These are phyloP conservation scores for Danielia oregonensis DNA, from an alignment of 805 yeast genomes.

Conservation along the genomic window DNA sequence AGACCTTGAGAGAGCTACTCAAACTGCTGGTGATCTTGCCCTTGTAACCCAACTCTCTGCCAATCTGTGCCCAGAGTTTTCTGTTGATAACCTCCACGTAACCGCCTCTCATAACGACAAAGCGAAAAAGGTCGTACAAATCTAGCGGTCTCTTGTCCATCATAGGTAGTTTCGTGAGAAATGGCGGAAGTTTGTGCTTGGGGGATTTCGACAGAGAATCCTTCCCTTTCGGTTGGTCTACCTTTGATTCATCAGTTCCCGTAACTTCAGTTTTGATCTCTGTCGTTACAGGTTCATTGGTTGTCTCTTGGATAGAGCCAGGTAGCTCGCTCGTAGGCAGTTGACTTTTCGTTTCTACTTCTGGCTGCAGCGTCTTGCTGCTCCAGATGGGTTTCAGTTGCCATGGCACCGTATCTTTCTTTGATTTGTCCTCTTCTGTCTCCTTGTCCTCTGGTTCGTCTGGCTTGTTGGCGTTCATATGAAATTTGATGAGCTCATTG, in stretches of 20 bases:
- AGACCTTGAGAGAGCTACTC: constrained; percentile 60
- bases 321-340: too few species aligned
- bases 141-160: constrained; percentile 67
- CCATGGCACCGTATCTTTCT: not conserved
- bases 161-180: constrained; percentile 51
- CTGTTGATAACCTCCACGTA: constrained; percentile 56
- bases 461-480: constrained; percentile 11
- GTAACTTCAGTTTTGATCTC: not conserved
- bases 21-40: constrained; percentile 70
- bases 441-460: not conserved
- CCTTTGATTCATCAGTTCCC: not conserved
- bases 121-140: constrained; percentile 52
- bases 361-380: not conserved
- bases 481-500: constrained; percentile 42
- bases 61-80: constrained; percentile 80
- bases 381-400: not conserved
- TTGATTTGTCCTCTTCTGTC: not conserved
- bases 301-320: too few species aligned
- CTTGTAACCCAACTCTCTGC: constrained; percentile 73
- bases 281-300: not conserved
- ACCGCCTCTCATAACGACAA: constrained; percentile 67
- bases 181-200: constrained; percentile 15
- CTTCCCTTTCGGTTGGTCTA: not conserved
- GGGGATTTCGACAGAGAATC: too few species aligned
- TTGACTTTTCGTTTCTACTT: not conserved